Percentiles rank a stretch among this genome's conserved stretches.
These are phyloP conservation scores for Axilococcus clingmanii DNA, from an alignment of 139 green algal species.

Conservation along the genomic window DNA sequence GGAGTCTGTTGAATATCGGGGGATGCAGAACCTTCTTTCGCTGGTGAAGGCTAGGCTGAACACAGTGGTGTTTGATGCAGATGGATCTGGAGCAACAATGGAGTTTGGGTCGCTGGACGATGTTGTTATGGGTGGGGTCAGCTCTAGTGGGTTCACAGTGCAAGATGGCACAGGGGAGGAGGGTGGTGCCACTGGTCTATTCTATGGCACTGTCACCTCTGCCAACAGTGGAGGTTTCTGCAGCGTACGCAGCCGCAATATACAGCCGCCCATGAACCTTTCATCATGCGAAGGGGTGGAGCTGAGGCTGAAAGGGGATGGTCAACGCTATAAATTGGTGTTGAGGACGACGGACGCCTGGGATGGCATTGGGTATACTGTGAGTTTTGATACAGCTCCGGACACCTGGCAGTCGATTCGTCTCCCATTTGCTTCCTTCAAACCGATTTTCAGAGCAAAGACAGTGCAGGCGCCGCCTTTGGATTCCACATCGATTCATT, in stretches of 20 bases:
- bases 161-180: conserved; percentile 45
- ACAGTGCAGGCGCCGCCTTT: conserved; percentile 39
- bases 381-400: conserved; percentile 60
- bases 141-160: conserved; percentile 33
- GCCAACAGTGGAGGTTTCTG: conserved; percentile 88
- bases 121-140: conserved; percentile 90
- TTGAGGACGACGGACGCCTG: conserved; percentile 45
- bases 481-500: conserved; percentile 43
- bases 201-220: conserved; percentile 61
- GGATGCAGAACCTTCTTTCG: conserved; percentile 43
- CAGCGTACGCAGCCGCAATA: conserved; percentile 71
- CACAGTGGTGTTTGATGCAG: neutral
- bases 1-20: conserved; percentile 44
- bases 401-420: conserved; percentile 61
- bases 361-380: conserved; percentile 77
- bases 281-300: conserved; percentile 54
- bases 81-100: conserved; percentile 4
- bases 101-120: conserved; percentile 82
- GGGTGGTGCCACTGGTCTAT: conserved; percentile 40
- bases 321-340: conserved; percentile 35
- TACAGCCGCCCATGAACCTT: conserved; percentile 67
- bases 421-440: conserved; percentile 74
- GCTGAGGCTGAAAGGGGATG: conserved; percentile 59
- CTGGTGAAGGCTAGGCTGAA: conserved; percentile 16
- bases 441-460: conserved; percentile 69